Base-by-base conservation (phyloP, 2,329 filamentous ascomycete genomes). In the Grosmannia clavigera region DNA sequence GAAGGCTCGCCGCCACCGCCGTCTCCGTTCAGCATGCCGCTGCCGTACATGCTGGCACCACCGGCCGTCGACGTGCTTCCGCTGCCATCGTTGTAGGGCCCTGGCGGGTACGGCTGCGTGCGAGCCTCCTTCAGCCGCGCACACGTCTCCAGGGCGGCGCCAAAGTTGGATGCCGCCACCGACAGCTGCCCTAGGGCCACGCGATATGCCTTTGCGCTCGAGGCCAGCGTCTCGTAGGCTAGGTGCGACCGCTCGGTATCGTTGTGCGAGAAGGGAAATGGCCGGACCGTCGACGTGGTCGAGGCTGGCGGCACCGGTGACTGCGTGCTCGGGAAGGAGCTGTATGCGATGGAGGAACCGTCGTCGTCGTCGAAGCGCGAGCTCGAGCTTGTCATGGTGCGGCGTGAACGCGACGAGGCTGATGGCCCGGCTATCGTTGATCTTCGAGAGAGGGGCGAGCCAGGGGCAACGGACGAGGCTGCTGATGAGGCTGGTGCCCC, bases 91-190 rank as follows among this genome's bases (percentile, higher is more conserved):
- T 54, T 29, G 40, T 61, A 62, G 1, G 62, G 61, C 14, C 61
- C 63, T 3, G 75, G 71, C 2, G 74, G 73, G 53, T 84, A 74
- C 56, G 78, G 74, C 64, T 85, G 82, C 59, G 82, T 81, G 58
- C 83, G 79, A 40, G 84, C 81, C 68, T 87, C 84, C 67, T 86
- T 87, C 38, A 86, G 74, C 16, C 84, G 79, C n/a, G 84, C 84
- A 70, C 84, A 87, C 62, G 82, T 72, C 72, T 87, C 84, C 62
- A 87, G 78, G 19, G 84, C 82, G 55, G 78, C 78, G 55, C 83
- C 84, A 68, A 87, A 87, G 38, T 78, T 74, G 0, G 83, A 85
- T 2, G 84, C 82, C 2, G 84, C 80, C 5, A 75, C 77, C 10
- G 83, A 85, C 14, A 87, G 74, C 2, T 80, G 70, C 43, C 83